Conservation (phyloP, 805 yeast species). For the Metschnikowia arizonensis region DNA sequence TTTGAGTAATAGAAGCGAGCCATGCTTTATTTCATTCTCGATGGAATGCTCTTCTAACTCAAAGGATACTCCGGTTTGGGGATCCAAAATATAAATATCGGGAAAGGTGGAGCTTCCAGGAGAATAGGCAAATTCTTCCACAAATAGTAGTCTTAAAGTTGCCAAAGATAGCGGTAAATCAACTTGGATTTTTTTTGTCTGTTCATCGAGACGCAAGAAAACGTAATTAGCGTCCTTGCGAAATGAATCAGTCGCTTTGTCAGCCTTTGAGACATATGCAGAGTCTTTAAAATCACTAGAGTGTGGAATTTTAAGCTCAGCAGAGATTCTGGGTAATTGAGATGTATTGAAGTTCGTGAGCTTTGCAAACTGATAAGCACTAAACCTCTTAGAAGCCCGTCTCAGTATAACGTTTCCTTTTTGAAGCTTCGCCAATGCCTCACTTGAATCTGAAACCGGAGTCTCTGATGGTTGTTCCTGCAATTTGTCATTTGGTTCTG, state of each 20-base stretch:
- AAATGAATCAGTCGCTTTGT: neutral
- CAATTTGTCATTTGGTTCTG: neutral
- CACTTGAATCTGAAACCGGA: conserved; percentile 24
- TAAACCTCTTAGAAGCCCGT: conserved; percentile 88
- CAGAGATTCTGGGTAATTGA: conserved; percentile 12
- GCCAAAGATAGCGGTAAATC: conserved; percentile 47
- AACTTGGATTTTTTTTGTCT: conserved; percentile 52
- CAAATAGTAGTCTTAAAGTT: conserved; percentile 64
- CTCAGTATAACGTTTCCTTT: conserved; percentile 80
- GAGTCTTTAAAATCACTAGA: neutral
- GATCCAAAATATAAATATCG: conserved; percentile 68
- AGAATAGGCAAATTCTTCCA: conserved; percentile 82
- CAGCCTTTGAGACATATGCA: neutral
- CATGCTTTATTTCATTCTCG: conserved; percentile 50
- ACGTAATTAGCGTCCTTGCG: conserved; percentile 19
- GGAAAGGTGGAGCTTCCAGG: conserved; percentile 74
- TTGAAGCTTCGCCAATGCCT: conserved; percentile 74
- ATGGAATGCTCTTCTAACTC: conserved; percentile 72
- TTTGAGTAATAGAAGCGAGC: conserved; percentile 30
- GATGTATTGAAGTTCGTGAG: conserved; percentile 42
- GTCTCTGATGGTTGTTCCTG: neutral
- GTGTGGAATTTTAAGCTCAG: conserved; percentile 5
- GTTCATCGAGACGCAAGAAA: conserved; percentile 48
- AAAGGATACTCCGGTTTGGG: conserved; percentile 55
- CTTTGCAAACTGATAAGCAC: conserved; percentile 89